Conservation (phyloP, 1,284 basidiomycete genomes). For the Ustilago trichophora region DNA sequence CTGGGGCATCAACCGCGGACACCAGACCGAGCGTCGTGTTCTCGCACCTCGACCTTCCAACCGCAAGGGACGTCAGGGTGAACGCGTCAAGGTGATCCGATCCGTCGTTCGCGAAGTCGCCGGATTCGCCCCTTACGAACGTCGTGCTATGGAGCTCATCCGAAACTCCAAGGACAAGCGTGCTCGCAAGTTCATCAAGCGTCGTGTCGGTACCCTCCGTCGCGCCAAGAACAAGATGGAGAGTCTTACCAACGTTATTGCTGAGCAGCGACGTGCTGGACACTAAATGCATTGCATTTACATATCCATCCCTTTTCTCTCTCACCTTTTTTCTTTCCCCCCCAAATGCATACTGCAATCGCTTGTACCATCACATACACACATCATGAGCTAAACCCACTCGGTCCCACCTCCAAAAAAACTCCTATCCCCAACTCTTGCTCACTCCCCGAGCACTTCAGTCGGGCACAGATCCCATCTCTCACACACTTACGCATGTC, state of each 20-base stretch:
- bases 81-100: slow-evolving; percentile 67
- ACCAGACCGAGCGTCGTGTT: slow-evolving; percentile 86
- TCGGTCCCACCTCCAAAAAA: too few species aligned
- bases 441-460: too few species aligned
- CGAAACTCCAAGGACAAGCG: slow-evolving; percentile 88
- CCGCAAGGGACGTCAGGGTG: slow-evolving; percentile 86
- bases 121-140: slow-evolving; percentile 98
- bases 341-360: too few species aligned
- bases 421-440: too few species aligned
- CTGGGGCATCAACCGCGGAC: slow-evolving; percentile 89
- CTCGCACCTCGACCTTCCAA: slow-evolving; percentile 83
- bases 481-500: slow-evolving; percentile 1
- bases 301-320: not conserved
- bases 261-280: slow-evolving; percentile 64
- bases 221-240: slow-evolving; percentile 66
- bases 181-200: slow-evolving; percentile 66
- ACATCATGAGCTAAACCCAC: too few species aligned
- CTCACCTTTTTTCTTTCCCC: too few species aligned
- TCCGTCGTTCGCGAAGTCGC: slow-evolving; percentile 69
- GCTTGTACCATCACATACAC: too few species aligned
- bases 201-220: slow-evolving; percentile 63
- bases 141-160: slow-evolving; percentile 97
- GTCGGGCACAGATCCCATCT: too few species aligned
- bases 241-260: slow-evolving; percentile 61
- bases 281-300: slow-evolving; percentile 44